Conservation (phyloP, 1,284 basidiomycete species). For the Cutaneotrichosporon spelunceum region DNA sequence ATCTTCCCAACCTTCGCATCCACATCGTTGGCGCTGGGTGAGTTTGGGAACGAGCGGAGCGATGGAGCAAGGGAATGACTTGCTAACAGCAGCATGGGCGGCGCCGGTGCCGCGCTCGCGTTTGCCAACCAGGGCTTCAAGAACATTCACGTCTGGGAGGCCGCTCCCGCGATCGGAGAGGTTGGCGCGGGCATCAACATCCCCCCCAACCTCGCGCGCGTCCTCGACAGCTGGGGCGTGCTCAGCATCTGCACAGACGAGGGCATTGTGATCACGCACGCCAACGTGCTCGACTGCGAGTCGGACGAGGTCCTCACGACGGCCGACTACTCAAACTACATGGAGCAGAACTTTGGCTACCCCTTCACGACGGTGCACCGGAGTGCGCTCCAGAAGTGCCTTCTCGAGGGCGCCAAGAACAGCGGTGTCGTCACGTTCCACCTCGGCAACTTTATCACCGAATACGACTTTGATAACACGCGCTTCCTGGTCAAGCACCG, state of each 20-base stretch:
- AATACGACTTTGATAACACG: constrained; percentile 42
- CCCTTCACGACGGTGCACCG: constrained; percentile 47
- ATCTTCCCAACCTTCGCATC: constrained; percentile 17
- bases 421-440: constrained; percentile 39
- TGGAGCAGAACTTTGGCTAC: constrained; percentile 38
- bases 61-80: background rate
- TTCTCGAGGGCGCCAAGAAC: constrained; percentile 33
- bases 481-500: constrained; percentile 30
- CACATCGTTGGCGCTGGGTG: constrained; percentile 25
- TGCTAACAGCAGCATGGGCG: constrained; percentile 36
- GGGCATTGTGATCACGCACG: constrained; percentile 36
- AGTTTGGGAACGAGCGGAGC: constrained; percentile 5
- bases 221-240: constrained; percentile 36
- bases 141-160: constrained; percentile 39
- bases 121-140: constrained; percentile 36
- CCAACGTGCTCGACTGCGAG: constrained; percentile 40
- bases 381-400: constrained; percentile 41
- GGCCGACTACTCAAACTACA: constrained; percentile 37
- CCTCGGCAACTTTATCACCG: constrained; percentile 35
- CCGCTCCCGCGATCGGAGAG: constrained; percentile 34
- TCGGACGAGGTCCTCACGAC: constrained; percentile 38
- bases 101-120: constrained; percentile 36
- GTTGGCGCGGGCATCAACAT: constrained; percentile 46
- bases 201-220: constrained; percentile 39
- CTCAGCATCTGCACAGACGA: constrained; percentile 32